Evolutionary conservation across 352 stramenopile genomes (phyloP), one percentile per base, ranked within the genome.

Genomic region (Phytophthora agathidicida): DNA sequence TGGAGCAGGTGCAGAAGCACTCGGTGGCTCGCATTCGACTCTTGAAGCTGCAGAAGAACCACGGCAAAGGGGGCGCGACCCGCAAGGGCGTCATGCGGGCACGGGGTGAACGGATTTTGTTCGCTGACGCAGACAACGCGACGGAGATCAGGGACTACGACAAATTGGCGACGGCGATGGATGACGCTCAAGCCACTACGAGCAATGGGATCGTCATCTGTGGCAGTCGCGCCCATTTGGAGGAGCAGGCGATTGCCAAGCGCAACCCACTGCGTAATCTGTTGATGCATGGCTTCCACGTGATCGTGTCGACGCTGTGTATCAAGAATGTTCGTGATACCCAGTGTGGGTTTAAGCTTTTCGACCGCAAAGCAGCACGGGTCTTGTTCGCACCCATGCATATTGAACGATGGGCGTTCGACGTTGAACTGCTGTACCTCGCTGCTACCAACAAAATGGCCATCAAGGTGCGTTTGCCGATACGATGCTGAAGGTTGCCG

Each of bases 291-390:
- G 91, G 94, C 14, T 97, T 98, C 48, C 93, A 98, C 61, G 66
- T 95, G 56, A 87, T 96, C 47, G 91, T 98, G 26, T 78, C 83
- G 26, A 86, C 93, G 32, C 68, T 98, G 31, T 94, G 83, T 47
- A 83, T 94, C 2, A 72, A 87, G 48, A 83, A 80, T 59, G 85
- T 98, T 41, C 83, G 88, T 35, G 94, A 98, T 60, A 98, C 94
- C 17, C 93, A 98, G 71, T 98, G 94, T 60, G 94, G 94, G 16
- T 98, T 98, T 67, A 98, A 98, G 66, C 79, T 98, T 13, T 97
- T 98, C 55, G 89, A 96, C 45, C 84, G 91, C 38, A 73, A 72
- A 31, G 86, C 90, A 3, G 91, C 89, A 8, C 76, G 75, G 7
- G 60, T 93, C 14, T 55, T 98, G 10, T 98, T 98, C 68, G 60